These are phyloP conservation scores for Penicillium sumatraense DNA, from an alignment of 2,329 filamentous ascomycete species.

Conservation along the genomic window DNA sequence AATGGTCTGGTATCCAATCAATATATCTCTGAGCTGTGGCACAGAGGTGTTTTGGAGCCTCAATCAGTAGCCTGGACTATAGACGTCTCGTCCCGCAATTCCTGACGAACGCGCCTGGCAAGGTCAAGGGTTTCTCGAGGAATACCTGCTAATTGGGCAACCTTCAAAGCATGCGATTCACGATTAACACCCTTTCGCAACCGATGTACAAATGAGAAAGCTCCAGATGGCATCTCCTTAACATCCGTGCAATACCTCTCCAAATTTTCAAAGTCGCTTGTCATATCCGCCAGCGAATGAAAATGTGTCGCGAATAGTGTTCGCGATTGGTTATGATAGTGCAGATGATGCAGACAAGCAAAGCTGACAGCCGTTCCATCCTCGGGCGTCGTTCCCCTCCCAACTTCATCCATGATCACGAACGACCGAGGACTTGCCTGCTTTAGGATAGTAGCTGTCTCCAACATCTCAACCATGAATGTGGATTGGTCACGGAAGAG, in stretches of 20 bases:
- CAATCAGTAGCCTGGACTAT: not conserved
- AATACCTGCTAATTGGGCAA: slow-evolving; percentile 84
- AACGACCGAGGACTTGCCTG: slow-evolving; percentile 83
- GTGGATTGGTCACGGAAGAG: slow-evolving; percentile 94
- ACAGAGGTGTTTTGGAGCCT: not conserved
- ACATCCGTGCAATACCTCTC: slow-evolving; percentile 90
- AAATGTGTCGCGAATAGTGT: slow-evolving; percentile 96
- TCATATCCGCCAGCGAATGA: slow-evolving; percentile 80
- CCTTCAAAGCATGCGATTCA: slow-evolving; percentile 89
- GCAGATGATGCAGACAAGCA: slow-evolving; percentile 83
- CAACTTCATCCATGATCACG: slow-evolving; percentile 98
- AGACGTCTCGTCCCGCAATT: slow-evolving; percentile 18
- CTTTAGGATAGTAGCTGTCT: slow-evolving; percentile 87
- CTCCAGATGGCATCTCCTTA: slow-evolving; percentile 69
- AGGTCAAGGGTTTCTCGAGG: slow-evolving; percentile 72
- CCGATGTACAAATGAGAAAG: slow-evolving; percentile 84
- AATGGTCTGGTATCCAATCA: no score
- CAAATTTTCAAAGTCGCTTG: slow-evolving; percentile 61
- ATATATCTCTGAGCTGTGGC: no score
- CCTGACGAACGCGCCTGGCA: slow-evolving; percentile 63
- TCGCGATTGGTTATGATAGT: slow-evolving; percentile 75
- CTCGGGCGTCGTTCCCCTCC: slow-evolving; percentile 88
- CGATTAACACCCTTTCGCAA: slow-evolving; percentile 81
- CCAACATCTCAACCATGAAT: slow-evolving; percentile 99
- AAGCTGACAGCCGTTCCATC: slow-evolving; percentile 90